These are phyloP conservation scores for Schizopora paradoxa DNA, from an alignment of 1,284 basidiomycete genomes.

Conservation along the genomic window DNA sequence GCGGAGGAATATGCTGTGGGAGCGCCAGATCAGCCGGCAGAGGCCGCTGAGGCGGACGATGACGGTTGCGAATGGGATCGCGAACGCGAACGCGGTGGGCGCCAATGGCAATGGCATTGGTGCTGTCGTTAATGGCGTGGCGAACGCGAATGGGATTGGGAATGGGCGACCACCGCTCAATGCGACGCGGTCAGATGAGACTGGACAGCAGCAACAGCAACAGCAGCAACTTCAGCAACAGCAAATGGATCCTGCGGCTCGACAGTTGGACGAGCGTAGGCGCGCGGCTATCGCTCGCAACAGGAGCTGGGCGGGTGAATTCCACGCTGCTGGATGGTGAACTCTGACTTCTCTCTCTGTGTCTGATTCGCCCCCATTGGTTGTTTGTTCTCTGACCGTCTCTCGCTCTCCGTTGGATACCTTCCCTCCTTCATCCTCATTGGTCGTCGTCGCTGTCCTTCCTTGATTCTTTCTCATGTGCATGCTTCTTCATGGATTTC, in stretches of 20 bases:
- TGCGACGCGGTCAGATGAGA: too few species aligned
- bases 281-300: conserved; percentile 49
- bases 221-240: too few species aligned
- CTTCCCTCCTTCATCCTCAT: background rate
- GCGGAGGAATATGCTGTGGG: conserved; percentile 80
- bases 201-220: too few species aligned
- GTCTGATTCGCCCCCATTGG: conserved; percentile 9
- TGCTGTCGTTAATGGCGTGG: background rate
- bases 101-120: background rate
- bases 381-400: conserved; percentile 2
- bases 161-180: too few species aligned
- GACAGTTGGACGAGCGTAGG: conserved; percentile 35
- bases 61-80: conserved; percentile 22
- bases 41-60: conserved; percentile 36
- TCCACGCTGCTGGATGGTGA: conserved; percentile 62
- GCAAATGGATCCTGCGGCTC: too few species aligned
- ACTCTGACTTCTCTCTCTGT: conserved; percentile 4
- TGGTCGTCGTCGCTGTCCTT: background rate
- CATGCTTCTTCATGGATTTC: background rate
- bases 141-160: conserved; percentile 5
- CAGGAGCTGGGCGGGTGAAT: conserved; percentile 66
- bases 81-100: background rate
- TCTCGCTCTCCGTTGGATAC: background rate
- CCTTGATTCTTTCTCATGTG: background rate
- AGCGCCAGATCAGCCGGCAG: conserved; percentile 62